Conservation (phyloP, 169 alveolate species). For the Eimeria maxima region DNA sequence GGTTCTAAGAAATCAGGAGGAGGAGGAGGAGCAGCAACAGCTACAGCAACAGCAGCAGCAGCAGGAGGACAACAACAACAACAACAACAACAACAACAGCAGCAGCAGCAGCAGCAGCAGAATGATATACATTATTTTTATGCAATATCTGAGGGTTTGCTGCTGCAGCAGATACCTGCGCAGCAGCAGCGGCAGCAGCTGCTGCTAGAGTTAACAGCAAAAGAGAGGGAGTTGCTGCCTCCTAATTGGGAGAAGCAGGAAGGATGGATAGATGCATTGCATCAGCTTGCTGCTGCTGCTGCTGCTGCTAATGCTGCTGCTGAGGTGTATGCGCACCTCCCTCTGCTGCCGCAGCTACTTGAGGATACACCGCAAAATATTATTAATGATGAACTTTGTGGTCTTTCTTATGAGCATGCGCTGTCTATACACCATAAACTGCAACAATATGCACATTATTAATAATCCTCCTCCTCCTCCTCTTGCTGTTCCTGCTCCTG, state of each 20-base stretch:
- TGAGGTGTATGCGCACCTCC: constrained; percentile 63
- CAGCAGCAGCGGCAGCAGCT: constrained; percentile 74
- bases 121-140: background rate
- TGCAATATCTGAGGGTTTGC: constrained; percentile 24
- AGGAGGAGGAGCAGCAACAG: too few species aligned
- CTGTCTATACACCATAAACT: background rate
- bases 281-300: constrained; percentile 47
- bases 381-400: background rate
- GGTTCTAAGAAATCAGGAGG: too few species aligned
- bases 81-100: too few species aligned
- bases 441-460: background rate
- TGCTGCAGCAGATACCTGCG: constrained; percentile 58
- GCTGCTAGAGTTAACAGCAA: constrained; percentile 14
- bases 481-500: constrained; percentile 47
- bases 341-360: constrained; percentile 68
- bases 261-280: constrained; percentile 41
- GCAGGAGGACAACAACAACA: too few species aligned
- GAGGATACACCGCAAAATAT: background rate
- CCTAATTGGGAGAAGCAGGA: constrained; percentile 4
- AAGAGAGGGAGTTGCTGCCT: constrained; percentile 16
- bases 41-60: too few species aligned
- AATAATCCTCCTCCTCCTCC: background rate
- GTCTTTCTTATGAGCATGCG: background rate
- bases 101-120: too few species aligned
- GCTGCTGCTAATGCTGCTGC: constrained; percentile 44